A percentile compares a stretch with the other conserved stretches of the same genome.
Evolutionary conservation across 164 flowering plant species (phyloP).

Genomic region (Tetracentron sinense): DNA sequence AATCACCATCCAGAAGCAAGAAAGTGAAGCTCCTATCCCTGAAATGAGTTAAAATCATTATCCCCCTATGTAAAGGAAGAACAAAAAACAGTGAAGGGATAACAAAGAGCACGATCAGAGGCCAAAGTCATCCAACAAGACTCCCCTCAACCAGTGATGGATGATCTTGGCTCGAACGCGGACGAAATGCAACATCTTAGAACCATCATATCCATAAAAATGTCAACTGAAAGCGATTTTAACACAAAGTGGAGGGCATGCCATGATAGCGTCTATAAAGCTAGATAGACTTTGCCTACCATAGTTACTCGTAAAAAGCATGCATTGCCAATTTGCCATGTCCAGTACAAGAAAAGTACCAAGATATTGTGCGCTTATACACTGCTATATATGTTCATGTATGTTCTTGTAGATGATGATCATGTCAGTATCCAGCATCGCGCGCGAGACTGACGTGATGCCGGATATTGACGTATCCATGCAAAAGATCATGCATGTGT

Average conservation of each 20-base stretch:
- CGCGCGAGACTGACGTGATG: too few relatives aligned
- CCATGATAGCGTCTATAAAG: constrained; percentile 18
- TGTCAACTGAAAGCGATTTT: neutral
- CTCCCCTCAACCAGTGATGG: constrained; percentile 17
- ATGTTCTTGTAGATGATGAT: too few relatives aligned
- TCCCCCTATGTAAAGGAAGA: constrained; percentile 28
- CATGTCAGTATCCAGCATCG: too few relatives aligned
- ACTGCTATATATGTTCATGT: too few relatives aligned
- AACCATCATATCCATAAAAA: constrained; percentile 18
- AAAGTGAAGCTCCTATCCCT: constrained; percentile 14
- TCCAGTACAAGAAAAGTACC: constrained; percentile 20
- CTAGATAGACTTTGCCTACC: neutral
- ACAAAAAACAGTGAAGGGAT: neutral
- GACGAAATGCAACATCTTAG: neutral
- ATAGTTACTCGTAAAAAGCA: constrained; percentile 15
- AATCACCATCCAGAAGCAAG: constrained; percentile 16
- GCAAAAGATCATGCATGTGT: too few relatives aligned
- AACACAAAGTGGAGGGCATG: constrained; percentile 27
- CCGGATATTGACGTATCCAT: too few relatives aligned
- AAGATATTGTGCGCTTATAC: constrained; percentile 11
- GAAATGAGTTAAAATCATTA: constrained; percentile 20
- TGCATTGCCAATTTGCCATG: constrained; percentile 31
- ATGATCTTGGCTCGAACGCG: constrained; percentile 2
- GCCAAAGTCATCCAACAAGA: constrained; percentile 31
- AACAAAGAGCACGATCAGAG: constrained; percentile 21